Evolutionary conservation across 164 flowering plant genomes (phyloP), one percentile per base, ranked within the genome.

Genomic region (Chloranthus sessilifolius): DNA sequence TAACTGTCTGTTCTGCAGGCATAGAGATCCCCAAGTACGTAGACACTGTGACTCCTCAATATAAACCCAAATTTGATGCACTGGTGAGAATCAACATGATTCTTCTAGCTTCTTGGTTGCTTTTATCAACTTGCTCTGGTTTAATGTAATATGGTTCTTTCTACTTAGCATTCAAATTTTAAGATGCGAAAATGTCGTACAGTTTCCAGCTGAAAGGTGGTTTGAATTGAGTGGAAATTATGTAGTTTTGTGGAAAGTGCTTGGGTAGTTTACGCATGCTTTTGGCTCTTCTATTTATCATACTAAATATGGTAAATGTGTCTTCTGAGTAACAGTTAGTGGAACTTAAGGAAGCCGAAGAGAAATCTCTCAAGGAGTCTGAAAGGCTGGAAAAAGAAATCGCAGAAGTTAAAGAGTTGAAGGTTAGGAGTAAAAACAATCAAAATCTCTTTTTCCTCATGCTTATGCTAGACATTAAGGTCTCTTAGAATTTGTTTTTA

Each of bases 341-440:
- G 49, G 95, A 92, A 60, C 56, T 92, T 56, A 88, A 92, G 74
- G 91, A 88, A 70, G 97, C 95, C 16, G 97, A 88, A 54, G 62
- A 70, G 66, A 64, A 73, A 57, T 86, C 99, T 27, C 57, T 83
- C 43, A 78, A 88, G 70, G 95, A 88, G 64, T 82, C 95, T 17
- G 88, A 88, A 61, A 76, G 89, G 54, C 51, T 88, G 67, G 97
- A 92, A 58, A 92, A 92, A 56, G 97, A 88, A 70, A 77, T 92
- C 57, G 77, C 71, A 4, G 99, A 92, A 11, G 80, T 83, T 25
- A 85, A 78, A 70, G 95, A 88, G 55, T 2, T 92, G 78, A 92
- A 88, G 95, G 99, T 92, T 50, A 50, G 28, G 3, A 7, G 24
- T 52, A 34, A 24, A 22, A 24, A 20, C 26, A 6, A 34, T 33